Base-by-base conservation (phyloP, 176 grass and related monocot species). In the Carex scoparia region DNA sequence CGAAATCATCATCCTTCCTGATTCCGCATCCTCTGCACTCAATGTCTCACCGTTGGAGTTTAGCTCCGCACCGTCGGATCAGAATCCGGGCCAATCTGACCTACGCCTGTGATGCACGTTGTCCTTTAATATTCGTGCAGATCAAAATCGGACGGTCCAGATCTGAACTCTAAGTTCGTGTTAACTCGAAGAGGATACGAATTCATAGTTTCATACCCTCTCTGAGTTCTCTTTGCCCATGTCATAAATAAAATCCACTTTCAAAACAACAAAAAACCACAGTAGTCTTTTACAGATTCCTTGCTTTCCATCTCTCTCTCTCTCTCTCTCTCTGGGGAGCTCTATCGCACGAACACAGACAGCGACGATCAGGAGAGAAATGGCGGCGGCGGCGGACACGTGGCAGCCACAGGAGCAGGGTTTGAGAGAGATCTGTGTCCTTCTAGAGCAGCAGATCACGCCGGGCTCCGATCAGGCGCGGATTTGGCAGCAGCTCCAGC, bases 321-420 rank as follows among this genome's bases (percentile, higher is more conserved):
- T 32, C 42, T 18, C 16, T 77, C 5, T 37, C 32, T 18, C n/a
- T 40, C 38, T 40, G 38, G 32, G 57, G 8, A 14, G 0, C 8
- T 53, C 53, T 65, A 76, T 65, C 38, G 69, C 69, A 72, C 69
- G 69, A 72, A 16, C 69, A 35, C 15, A 54, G 72, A 89, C 81
- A 44, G 18, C 73, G 67, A 10, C 65, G 79, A 44, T 48, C 59
- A 61, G 68, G 18, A 14, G 30, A 60, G 9, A 80, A 80, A 82
- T 75, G 73, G 71, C 55, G 85, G 92, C 89, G 85, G 79, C 87
- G 48, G 71, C 88, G 76, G 87, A 81, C 54, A 58, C 91, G 72
- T 99, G 96, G 96, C 86, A 94, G 88, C 96, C 96, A 64, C 91
- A 89, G 91, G 96, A 99, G 87, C 91, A 99, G 85, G 96, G 96